Evolutionary conservation across 805 yeast genomes (phyloP).

Genomic region (Saccharomyces paradoxus): DNA sequence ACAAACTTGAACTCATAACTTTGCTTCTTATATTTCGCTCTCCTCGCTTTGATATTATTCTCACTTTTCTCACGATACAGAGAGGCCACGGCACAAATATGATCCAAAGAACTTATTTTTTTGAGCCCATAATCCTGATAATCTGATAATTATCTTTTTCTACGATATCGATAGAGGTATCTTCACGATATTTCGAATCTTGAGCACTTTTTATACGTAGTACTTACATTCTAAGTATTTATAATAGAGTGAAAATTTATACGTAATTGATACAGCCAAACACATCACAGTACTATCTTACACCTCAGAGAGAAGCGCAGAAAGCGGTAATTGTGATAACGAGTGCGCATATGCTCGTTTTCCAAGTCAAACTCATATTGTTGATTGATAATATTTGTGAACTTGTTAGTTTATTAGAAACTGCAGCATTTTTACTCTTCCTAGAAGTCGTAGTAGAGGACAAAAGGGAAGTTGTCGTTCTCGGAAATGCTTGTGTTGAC

Average conservation of each 20-base stretch:
- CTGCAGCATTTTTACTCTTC: background rate
- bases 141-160: background rate
- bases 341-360: background rate
- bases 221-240: background rate
- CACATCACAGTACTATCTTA: background rate
- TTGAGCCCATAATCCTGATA: background rate
- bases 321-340: background rate
- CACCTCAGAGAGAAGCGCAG: background rate
- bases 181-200: too few relatives aligned
- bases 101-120: background rate
- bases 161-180: background rate
- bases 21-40: background rate
- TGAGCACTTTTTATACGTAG: background rate
- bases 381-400: background rate
- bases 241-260: background rate
- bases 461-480: background rate
- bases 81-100: background rate
- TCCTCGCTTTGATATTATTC: background rate
- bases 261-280: background rate
- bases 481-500: background rate
- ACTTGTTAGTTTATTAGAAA: background rate
- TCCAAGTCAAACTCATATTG: background rate
- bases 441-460: background rate
- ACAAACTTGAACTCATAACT: conserved; percentile 3
- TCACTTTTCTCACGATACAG: background rate